Percentiles rank a stretch among this genome's conserved stretches.
Evolutionary conservation across 495 filamentous ascomycete species (phyloP).

Genomic region (Elasticomyces elasticus): DNA sequence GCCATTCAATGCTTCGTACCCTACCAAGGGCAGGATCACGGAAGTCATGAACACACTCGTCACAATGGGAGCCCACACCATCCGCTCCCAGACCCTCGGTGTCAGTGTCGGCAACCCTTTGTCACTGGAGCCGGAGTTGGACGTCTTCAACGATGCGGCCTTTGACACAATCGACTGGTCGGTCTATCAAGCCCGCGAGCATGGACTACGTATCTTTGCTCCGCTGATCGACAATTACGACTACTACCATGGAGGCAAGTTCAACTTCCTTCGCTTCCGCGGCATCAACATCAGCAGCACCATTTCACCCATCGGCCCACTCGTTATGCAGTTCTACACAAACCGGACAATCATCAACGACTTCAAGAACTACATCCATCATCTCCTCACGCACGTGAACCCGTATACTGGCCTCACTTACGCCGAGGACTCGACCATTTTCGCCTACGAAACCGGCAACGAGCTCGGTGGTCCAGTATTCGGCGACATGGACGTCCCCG

Average conservation of each 20-base stretch:
- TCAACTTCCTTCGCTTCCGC: slow-evolving; percentile 43
- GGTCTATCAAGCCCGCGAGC: slow-evolving; percentile 41
- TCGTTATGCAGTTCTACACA: slow-evolving; percentile 45
- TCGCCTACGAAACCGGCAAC: slow-evolving; percentile 47
- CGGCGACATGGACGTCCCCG: slow-evolving; percentile 42
- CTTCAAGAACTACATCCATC: slow-evolving; percentile 45
- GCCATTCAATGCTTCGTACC: slow-evolving; percentile 41
- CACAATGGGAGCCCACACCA: slow-evolving; percentile 43
- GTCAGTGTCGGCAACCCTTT: slow-evolving; percentile 45
- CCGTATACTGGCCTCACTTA: slow-evolving; percentile 46
- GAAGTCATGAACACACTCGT: slow-evolving; percentile 44
- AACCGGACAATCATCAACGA: slow-evolving; percentile 37
- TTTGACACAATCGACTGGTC: slow-evolving; percentile 47
- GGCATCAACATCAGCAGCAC: slow-evolving; percentile 38
- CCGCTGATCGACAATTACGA: slow-evolving; percentile 43
- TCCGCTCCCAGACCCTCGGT: slow-evolving; percentile 46
- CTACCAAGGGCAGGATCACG: slow-evolving; percentile 43
- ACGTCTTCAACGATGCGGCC: slow-evolving; percentile 39
- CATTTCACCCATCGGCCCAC: slow-evolving; percentile 26
- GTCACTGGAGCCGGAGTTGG: slow-evolving; percentile 38
- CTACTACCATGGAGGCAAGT: slow-evolving; percentile 52
- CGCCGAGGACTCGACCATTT: slow-evolving; percentile 47
- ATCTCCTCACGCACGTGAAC: slow-evolving; percentile 42
- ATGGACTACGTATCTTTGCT: slow-evolving; percentile 41
- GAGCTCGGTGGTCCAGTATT: slow-evolving; percentile 42